A percentile compares a stretch with the other conserved stretches of the same genome.
Conservation (phyloP, 1,284 basidiomycete species). For the Meira nashicola region DNA sequence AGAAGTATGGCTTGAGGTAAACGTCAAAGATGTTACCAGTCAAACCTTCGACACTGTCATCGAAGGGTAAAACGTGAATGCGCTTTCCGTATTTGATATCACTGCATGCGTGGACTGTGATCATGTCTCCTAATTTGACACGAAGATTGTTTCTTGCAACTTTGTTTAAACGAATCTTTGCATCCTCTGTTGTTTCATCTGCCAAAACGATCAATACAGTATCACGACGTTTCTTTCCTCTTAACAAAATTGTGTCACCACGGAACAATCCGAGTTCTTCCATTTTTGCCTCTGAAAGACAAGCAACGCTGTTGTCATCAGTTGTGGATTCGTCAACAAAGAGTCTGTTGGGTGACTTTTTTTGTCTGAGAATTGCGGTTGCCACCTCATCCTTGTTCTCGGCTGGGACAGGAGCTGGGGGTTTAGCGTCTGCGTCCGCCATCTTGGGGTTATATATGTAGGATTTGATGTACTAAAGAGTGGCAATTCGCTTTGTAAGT, state of each 20-base stretch:
- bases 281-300: slow-evolving; percentile 93
- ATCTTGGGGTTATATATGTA: too few relatives aligned
- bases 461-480: too few relatives aligned
- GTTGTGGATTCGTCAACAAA: slow-evolving; percentile 53
- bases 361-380: slow-evolving; percentile 48
- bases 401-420: slow-evolving; percentile 18
- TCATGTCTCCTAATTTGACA: slow-evolving; percentile 93
- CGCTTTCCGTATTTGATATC: slow-evolving; percentile 99
- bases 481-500: too few relatives aligned
- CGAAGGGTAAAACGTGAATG: slow-evolving; percentile 92
- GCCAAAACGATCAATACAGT: slow-evolving; percentile 86
- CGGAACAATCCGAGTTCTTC: slow-evolving; percentile 88
- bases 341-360: slow-evolving; percentile 46
- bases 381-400: slow-evolving; percentile 48
- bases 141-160: slow-evolving; percentile 97
- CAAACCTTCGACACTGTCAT: slow-evolving; percentile 93
- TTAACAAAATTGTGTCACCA: slow-evolving; percentile 65
- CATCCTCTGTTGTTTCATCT: slow-evolving; percentile 93
- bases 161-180: slow-evolving; percentile 95
- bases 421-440: slow-evolving; percentile 21
- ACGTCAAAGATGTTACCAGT: slow-evolving; percentile 99
- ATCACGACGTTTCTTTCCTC: slow-evolving; percentile 87
- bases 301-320: slow-evolving; percentile 67
- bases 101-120: slow-evolving; percentile 88
- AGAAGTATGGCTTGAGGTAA: slow-evolving; percentile 97